Base-by-base conservation (phyloP, 2,329 filamentous ascomycete species). In the Diplodia corticola region DNA sequence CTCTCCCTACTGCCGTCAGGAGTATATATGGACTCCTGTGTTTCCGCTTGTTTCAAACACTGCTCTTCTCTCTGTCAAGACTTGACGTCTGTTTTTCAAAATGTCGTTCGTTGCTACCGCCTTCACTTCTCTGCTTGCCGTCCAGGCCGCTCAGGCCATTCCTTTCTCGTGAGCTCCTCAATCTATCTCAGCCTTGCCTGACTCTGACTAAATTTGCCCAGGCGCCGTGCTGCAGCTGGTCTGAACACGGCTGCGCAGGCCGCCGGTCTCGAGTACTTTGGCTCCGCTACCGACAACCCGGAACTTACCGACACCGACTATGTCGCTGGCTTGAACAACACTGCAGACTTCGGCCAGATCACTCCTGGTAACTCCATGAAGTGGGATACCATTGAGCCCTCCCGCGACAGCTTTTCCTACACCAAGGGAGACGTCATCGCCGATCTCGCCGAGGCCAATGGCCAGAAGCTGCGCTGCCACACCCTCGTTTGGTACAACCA, bases 401-500 rank as follows among this genome's bases (percentile, higher is more conserved):
- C 69, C 17, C 74, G 72, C 4, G 71, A 71, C 63, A 68, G 71
- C 33, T 80, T 80, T 68, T 77, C 69, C 64, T 79, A 73, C 64
- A 68, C 68, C 4, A 72, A 70, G 46, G 75, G 73, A 17, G 78
- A 80, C 67, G 70, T 71, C 35, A 68, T 77, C 68, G 73, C 74
- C 40, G 72, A 78, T 59, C 77, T 74, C 54, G 77, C 77, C 4
- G 72, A 72, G n/a, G 69, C 72, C 50, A 75, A 80, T 69, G 71
- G 75, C 30, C 73, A 77, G 54, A 69, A 75, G 61, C 71, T 78
- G 64, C 70, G 78, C 53, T 81, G 79, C 73, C 79, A 81, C 68
- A 79, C 70, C 9, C 71, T 80, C 5, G 77, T 81, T 3, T 81
- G 79, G 79, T 74, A 80, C 70, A 75, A 71, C 46, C 78, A 80